These are phyloP conservation scores for Mycena metata DNA, from an alignment of 768 basidiomycete genomes.

Conservation along the genomic window DNA sequence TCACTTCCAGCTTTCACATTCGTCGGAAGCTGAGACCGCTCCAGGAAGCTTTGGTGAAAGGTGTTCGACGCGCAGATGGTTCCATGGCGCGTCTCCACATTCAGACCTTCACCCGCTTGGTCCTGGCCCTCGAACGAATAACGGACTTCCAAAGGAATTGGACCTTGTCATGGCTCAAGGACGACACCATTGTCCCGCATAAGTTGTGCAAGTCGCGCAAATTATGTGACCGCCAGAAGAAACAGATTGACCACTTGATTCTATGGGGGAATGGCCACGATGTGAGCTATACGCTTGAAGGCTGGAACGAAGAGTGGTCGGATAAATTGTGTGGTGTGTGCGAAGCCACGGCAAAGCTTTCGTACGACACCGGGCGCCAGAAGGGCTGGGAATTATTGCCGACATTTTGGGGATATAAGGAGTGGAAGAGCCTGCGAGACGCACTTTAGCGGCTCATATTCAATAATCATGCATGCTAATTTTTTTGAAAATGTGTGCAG, in stretches of 20 bases:
- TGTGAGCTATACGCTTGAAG: neutral
- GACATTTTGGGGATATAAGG: constrained; percentile 18
- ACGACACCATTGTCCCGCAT: neutral
- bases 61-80: neutral
- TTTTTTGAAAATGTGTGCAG: no score
- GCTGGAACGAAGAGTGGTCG: neutral
- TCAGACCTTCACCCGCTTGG: neutral
- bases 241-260: neutral
- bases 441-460: no score
- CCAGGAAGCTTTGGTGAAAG: neutral
- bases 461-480: no score
- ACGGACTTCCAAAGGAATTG: neutral
- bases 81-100: no score
- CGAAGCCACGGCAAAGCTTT: neutral
- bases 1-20: no score
- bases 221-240: neutral
- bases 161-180: neutral
- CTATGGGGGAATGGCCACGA: neutral
- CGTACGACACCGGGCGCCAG: neutral
- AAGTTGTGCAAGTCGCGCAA: neutral
- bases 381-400: constrained; percentile 14
- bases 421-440: constrained; percentile 19
- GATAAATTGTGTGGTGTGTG: constrained; percentile 1
- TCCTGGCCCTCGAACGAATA: constrained; percentile 1
- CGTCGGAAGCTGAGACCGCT: no score